phyloP scores from a whole-genome alignment of 202 grass and related monocot genomes.

The Zoysia matrella region DNA sequence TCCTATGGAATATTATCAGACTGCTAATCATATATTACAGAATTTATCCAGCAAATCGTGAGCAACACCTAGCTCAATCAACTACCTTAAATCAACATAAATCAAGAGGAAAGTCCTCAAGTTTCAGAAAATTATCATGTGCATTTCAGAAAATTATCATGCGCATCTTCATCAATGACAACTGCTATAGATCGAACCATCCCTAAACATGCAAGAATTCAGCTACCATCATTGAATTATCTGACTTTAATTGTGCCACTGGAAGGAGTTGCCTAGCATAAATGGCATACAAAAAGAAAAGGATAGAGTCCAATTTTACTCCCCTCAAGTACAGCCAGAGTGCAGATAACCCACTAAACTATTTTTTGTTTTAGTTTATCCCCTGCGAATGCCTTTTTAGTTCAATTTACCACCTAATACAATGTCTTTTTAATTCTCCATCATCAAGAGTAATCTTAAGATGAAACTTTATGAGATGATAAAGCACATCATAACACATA shows the following conservation, averaged over 20 bases:
- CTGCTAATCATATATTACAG: neutral
- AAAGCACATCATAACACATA: no score
- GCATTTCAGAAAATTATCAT: slow-evolving; percentile 12
- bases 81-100: slow-evolving; percentile 12
- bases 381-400: no score
- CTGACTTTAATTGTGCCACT: no score
- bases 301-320: no score
- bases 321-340: no score
- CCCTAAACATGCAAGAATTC: neutral
- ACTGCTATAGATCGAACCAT: neutral
- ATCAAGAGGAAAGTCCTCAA: neutral
- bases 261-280: neutral
- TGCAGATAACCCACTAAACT: no score
- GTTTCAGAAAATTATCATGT: no score
- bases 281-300: neutral
- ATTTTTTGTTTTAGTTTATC: no score
- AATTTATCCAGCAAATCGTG: neutral
- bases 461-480: no score
- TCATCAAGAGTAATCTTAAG: no score
- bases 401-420: no score
- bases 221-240: neutral
- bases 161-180: neutral
- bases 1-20: slow-evolving; percentile 13
- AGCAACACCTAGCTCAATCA: slow-evolving; percentile 2
- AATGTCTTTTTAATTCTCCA: no score